Conservation (phyloP, 148 eudicot genomes). For the Cornus florida region DNA sequence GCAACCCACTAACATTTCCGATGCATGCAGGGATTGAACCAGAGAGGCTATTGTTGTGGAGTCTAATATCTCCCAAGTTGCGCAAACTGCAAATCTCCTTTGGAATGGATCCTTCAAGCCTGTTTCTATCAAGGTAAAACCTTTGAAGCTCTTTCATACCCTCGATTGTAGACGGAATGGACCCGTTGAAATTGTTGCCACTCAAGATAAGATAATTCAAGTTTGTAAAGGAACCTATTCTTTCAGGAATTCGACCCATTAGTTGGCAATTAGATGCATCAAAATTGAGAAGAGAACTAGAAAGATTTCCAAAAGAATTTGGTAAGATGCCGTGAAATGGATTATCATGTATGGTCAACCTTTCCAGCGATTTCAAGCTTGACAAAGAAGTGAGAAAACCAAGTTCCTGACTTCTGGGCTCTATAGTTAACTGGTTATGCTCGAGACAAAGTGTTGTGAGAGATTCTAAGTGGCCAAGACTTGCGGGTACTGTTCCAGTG, state of each 20-base stretch:
- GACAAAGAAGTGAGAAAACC: not conserved
- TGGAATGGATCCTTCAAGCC: too few species aligned
- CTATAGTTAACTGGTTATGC: not conserved
- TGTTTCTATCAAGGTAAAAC: not conserved
- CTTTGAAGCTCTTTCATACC: not conserved
- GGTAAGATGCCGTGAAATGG: constrained; percentile 4
- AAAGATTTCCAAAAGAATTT: constrained; percentile 8
- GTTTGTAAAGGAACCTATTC: constrained; percentile 8
- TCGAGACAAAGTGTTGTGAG: not conserved
- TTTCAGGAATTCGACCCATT: constrained; percentile 5
- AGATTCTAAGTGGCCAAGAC: constrained; percentile 7
- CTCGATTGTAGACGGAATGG: not conserved
- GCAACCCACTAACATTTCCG: too few species aligned
- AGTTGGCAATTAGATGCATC: not conserved
- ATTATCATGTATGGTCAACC: not conserved
- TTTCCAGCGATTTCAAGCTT: not conserved
- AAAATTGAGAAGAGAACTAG: not conserved
- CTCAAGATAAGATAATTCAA: not conserved
- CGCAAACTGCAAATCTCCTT: too few species aligned
- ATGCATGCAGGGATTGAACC: too few species aligned
- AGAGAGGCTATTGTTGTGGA: too few species aligned
- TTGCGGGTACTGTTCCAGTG: constrained; percentile 6
- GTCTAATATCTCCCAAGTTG: too few species aligned
- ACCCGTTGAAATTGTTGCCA: constrained; percentile 3
- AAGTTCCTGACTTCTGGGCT: not conserved